Evolutionary conservation across 768 basidiomycete species (phyloP).

Genomic region (Panaeolus papilionaceus): DNA sequence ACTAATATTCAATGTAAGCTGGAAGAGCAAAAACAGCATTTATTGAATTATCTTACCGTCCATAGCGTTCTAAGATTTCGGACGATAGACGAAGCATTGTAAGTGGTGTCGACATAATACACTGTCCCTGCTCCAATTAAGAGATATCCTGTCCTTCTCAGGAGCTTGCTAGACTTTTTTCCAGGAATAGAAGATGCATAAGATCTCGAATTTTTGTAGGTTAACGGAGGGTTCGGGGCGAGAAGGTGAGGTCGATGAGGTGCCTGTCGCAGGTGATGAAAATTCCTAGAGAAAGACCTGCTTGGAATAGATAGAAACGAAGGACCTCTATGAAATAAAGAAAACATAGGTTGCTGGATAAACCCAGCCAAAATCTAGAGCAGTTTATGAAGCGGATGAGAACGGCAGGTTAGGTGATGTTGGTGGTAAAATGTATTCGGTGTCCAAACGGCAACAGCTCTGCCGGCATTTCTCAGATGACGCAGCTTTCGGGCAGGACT

Average conservation of each 20-base stretch:
- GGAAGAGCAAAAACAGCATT: not conserved
- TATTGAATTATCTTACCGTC: slow-evolving; percentile 43
- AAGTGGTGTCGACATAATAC: slow-evolving; percentile 54
- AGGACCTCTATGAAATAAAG: slow-evolving; percentile 6
- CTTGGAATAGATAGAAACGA: not conserved
- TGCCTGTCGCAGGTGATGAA: not conserved
- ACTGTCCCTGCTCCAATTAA: slow-evolving; percentile 44
- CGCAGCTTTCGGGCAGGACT: slow-evolving; percentile 1
- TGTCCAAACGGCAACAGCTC: not conserved
- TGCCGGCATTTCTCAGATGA: slow-evolving; percentile 1
- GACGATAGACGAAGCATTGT: slow-evolving; percentile 62
- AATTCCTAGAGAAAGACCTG: slow-evolving; percentile 1
- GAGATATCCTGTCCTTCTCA: slow-evolving; percentile 41
- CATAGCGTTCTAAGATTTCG: slow-evolving; percentile 61
- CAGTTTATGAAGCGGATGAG: not conserved
- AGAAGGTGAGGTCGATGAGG: not conserved
- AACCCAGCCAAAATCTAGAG: not conserved
- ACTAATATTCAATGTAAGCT: slow-evolving; percentile 44
- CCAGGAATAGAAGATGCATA: slow-evolving; percentile 4
- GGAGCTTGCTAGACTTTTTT: slow-evolving; percentile 12
- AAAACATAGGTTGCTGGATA: slow-evolving; percentile 10
- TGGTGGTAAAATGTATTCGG: not conserved
- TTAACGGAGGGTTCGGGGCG: not conserved
- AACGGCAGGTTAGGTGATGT: not conserved
- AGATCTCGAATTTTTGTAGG: not conserved